phyloP scores from a whole-genome alignment of 2,329 filamentous ascomycete genomes.

The Lasiodiplodia citricola region DNA sequence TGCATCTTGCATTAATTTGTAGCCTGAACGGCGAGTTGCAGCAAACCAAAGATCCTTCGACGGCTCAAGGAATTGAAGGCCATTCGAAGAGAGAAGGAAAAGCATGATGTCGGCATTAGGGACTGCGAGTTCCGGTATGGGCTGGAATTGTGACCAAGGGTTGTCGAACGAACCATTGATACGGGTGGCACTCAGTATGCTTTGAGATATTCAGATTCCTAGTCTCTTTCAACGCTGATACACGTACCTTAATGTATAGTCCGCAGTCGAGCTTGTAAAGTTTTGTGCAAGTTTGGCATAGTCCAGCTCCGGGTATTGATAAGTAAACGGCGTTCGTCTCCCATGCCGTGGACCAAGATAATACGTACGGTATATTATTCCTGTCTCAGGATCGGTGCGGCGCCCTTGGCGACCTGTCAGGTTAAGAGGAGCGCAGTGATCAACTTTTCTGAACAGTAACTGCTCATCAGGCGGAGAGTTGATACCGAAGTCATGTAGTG shows the following conservation, averaged over 20 bases:
- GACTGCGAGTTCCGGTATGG: neutral
- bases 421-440: neutral
- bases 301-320: neutral
- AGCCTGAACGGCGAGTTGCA: neutral
- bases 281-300: neutral
- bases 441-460: neutral
- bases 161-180: neutral
- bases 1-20: neutral
- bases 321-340: neutral
- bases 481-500: slow-evolving; percentile 32
- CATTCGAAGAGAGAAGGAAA: neutral
- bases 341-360: neutral
- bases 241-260: neutral
- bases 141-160: neutral
- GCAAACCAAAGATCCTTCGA: neutral
- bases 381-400: neutral
- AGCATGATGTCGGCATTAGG: neutral
- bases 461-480: slow-evolving; percentile 30
- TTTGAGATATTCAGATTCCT: neutral
- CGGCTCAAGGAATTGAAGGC: neutral
- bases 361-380: neutral
- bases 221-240: no score
- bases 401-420: neutral
- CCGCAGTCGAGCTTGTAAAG: neutral
- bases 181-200: neutral